A percentile compares a stretch with the other conserved stretches of the same genome.
Conservation (phyloP, 441 rosid species). For the Arabidopsis hybrid region DNA sequence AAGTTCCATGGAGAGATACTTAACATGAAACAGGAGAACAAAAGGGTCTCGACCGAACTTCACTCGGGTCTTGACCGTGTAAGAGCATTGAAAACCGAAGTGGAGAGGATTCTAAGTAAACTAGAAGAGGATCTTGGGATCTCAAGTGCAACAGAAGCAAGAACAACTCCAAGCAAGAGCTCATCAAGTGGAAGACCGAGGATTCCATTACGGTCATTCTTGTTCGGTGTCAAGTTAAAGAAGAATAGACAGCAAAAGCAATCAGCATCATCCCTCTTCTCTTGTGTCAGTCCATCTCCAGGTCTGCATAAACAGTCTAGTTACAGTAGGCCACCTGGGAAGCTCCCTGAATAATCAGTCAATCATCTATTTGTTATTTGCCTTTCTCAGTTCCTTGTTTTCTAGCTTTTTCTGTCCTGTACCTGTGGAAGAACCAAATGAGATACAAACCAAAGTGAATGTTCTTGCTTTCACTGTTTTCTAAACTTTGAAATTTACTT, state of each 20-base stretch:
- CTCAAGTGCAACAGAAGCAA: constrained; percentile 45
- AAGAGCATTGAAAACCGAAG: constrained; percentile 53
- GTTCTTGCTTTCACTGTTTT: constrained; percentile 24
- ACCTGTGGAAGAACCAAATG: constrained; percentile 16
- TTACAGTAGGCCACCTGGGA: constrained; percentile 37
- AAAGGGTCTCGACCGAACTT: constrained; percentile 65
- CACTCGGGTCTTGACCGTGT: constrained; percentile 61
- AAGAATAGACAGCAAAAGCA: constrained; percentile 52
- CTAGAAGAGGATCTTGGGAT: constrained; percentile 67
- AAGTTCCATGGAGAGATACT: constrained; percentile 85
- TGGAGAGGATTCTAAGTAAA: constrained; percentile 54
- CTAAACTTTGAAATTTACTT: not conserved
- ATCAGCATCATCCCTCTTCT: constrained; percentile 56
- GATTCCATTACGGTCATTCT: constrained; percentile 79
- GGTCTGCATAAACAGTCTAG: constrained; percentile 54
- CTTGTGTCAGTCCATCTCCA: constrained; percentile 63
- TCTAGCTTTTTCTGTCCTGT: constrained; percentile 16
- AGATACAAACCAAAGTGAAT: constrained; percentile 22
- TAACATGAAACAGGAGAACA: constrained; percentile 93
- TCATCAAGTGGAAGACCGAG: constrained; percentile 47
- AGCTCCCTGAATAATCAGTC: constrained; percentile 30
- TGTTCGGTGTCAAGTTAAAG: constrained; percentile 86
- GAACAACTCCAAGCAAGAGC: constrained; percentile 39
- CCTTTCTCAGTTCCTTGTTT: constrained; percentile 7
- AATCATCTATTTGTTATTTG: not conserved